Evolutionary conservation across 352 stramenopile genomes (phyloP).

Genomic region (Phytophthora fragariaefolia): DNA sequence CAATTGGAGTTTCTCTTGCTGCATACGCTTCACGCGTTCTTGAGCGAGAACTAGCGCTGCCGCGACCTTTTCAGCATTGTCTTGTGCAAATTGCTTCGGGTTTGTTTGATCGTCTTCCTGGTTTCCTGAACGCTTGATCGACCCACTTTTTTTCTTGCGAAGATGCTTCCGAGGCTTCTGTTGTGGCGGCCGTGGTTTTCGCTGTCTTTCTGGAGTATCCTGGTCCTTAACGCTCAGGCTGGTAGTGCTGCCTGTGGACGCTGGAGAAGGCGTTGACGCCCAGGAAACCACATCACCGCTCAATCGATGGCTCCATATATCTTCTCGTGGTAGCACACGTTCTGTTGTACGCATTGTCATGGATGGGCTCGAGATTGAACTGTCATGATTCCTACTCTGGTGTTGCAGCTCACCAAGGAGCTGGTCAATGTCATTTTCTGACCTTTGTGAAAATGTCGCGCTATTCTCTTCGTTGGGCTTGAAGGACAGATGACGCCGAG

Average conservation of each 20-base stretch:
- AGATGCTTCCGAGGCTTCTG: constrained; percentile 35
- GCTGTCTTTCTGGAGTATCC: constrained; percentile 13
- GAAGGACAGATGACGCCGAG: constrained; percentile 31
- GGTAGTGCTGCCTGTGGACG: constrained; percentile 15
- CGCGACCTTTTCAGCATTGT: constrained; percentile 45
- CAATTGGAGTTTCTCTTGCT: constrained; percentile 37
- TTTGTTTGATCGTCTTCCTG: constrained; percentile 25
- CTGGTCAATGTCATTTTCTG: constrained; percentile 13
- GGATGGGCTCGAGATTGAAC: constrained; percentile 2
- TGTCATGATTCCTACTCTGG: constrained; percentile 6
- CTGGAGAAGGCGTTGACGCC: constrained; percentile 10
- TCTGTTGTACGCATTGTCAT: not conserved
- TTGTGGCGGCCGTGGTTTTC: constrained; percentile 31
- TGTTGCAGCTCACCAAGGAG: constrained; percentile 10
- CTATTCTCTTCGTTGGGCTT: constrained; percentile 8
- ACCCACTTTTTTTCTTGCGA: constrained; percentile 28
- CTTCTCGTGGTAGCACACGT: not conserved
- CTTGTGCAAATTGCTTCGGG: constrained; percentile 21
- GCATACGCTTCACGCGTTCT: constrained; percentile 42
- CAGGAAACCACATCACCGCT: constrained; percentile 22
- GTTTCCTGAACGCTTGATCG: constrained; percentile 21
- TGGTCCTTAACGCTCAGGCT: constrained; percentile 14
- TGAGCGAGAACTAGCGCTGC: constrained; percentile 44
- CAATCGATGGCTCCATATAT: constrained; percentile 8
- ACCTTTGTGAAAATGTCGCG: not conserved